Conservation (phyloP, 31 red algal species). For the Odonthalia washingtoniensis region DNA sequence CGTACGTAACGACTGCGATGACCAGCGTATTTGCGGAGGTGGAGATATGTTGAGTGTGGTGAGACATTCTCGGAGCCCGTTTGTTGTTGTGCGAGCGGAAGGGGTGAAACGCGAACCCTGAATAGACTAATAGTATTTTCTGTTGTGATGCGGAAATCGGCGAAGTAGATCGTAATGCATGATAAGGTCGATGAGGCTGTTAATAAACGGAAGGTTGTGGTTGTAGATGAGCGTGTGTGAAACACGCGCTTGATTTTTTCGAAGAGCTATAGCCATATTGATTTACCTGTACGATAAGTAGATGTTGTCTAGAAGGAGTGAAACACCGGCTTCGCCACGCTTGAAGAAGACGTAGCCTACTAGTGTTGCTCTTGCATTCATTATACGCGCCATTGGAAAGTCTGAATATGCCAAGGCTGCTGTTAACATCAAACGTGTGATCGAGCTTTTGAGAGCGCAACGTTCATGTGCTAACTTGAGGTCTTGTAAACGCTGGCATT, state of each 20-base stretch:
- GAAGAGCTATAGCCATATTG: conserved; percentile 18
- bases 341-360: conserved; percentile 43
- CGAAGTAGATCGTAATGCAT: conserved; percentile 18
- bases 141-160: neutral
- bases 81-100: conserved; percentile 2
- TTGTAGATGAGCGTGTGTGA: conserved; percentile 36
- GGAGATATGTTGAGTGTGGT: too few species aligned
- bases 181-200: conserved; percentile 24
- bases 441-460: neutral
- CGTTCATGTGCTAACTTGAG: neutral
- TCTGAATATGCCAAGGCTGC: neutral
- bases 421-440: conserved; percentile 10
- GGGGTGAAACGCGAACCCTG: neutral
- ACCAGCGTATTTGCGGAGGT: conserved; percentile 41
- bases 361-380: conserved; percentile 23
- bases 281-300: neutral
- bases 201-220: neutral
- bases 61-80: neutral
- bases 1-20: conserved; percentile 46
- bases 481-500: conserved; percentile 19
- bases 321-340: conserved; percentile 38
- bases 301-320: neutral
- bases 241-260: conserved; percentile 14
- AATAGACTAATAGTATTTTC: conserved; percentile 31
- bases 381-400: neutral